These are phyloP conservation scores for Paramecium pentaurelia DNA, from an alignment of 73 alveolate species.

Conservation along the genomic window DNA sequence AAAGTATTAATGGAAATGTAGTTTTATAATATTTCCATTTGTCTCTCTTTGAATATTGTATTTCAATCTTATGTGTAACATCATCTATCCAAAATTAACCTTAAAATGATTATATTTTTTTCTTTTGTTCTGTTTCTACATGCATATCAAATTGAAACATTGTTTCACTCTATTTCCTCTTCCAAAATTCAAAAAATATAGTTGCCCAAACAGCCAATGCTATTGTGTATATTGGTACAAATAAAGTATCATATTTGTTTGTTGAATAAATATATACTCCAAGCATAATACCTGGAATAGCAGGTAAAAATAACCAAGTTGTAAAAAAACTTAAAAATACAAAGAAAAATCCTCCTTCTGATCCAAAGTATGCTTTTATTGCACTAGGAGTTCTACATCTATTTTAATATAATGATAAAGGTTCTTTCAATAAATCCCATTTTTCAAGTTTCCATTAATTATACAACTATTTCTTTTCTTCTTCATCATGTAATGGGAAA, in stretches of 20 bases:
- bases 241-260: background rate
- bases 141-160: constrained; percentile 13
- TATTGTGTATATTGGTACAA: background rate
- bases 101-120: background rate
- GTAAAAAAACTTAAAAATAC: background rate
- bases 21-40: background rate
- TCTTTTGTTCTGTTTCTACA: background rate
- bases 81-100: constrained; percentile 32
- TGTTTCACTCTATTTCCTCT: constrained; percentile 8
- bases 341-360: background rate
- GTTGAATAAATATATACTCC: background rate
- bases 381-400: constrained; percentile 22
- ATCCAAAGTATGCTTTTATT: background rate
- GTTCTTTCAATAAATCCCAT: background rate
- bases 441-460: background rate
- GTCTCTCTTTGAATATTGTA: background rate
- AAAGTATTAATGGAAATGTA: background rate
- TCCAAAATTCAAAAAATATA: constrained; percentile 36
- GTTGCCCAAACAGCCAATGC: constrained; percentile 30
- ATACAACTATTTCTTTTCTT: background rate
- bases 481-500: background rate
- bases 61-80: background rate
- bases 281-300: constrained; percentile 2
- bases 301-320: constrained; percentile 7
- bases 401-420: background rate